Evolutionary conservation across 2,329 filamentous ascomycete genomes (phyloP).

Genomic region (Davidsoniella virescens): DNA sequence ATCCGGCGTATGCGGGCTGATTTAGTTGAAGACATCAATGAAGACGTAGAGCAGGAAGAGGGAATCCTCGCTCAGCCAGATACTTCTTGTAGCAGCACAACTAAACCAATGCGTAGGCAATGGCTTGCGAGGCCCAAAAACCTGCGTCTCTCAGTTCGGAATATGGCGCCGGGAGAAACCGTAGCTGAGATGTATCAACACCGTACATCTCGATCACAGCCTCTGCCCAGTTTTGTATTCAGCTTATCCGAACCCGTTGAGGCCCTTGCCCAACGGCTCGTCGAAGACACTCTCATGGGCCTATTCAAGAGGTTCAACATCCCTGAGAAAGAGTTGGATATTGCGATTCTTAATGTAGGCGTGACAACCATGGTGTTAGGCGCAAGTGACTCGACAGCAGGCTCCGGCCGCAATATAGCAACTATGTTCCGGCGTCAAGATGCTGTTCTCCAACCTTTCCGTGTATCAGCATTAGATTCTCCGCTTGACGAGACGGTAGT

Average conservation of each 20-base stretch:
- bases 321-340: conserved; percentile 53
- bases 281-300: conserved; percentile 49
- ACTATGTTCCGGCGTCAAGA: conserved; percentile 71
- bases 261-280: conserved; percentile 48
- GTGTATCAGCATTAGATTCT: conserved; percentile 25
- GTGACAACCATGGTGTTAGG: conserved; percentile 59
- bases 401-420: conserved; percentile 58
- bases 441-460: conserved; percentile 50
- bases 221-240: conserved; percentile 61
- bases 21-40: conserved; percentile 35
- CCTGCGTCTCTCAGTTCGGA: conserved; percentile 54
- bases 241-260: conserved; percentile 41
- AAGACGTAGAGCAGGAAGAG: conserved; percentile 20
- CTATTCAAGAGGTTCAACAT: conserved; percentile 62
- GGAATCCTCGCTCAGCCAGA: too few relatives aligned
- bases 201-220: conserved; percentile 58
- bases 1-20: conserved; percentile 66
- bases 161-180: neutral
- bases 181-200: conserved; percentile 2
- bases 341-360: conserved; percentile 74
- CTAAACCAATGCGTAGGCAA: conserved; percentile 17
- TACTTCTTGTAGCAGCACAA: too few relatives aligned
- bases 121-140: conserved; percentile 77
- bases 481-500: conserved; percentile 17
- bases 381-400: conserved; percentile 18